Conservation (phyloP, 2,329 filamentous ascomycete genomes). For the Colletotrichum sp. region DNA sequence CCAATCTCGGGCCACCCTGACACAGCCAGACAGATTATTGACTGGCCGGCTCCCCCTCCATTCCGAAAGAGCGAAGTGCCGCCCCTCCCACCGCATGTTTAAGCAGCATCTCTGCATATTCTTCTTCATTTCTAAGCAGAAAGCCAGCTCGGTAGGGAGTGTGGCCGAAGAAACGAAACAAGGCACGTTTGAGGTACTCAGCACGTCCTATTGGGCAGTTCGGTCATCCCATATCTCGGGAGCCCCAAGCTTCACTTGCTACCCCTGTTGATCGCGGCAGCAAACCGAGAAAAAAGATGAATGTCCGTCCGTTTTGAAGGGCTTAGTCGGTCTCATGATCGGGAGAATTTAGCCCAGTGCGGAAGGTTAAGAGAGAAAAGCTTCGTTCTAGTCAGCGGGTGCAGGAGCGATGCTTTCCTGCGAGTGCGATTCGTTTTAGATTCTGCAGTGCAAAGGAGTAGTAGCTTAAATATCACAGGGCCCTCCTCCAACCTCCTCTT, state of each 20-base stretch:
- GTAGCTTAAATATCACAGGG: conserved; percentile 8
- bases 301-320: not conserved
- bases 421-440: not conserved
- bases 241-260: conserved; percentile 9
- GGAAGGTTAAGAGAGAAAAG: conserved; percentile 9
- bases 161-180: conserved; percentile 20
- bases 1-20: not conserved
- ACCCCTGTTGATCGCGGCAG: not conserved
- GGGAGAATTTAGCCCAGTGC: not conserved
- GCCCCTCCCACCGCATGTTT: not conserved
- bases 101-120: not conserved
- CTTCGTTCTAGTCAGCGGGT: not conserved
- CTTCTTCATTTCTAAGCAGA: conserved; percentile 6
- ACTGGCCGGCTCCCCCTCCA: not conserved
- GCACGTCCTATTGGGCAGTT: not conserved
- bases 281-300: not conserved
- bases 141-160: not conserved
- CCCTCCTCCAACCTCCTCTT: not conserved
- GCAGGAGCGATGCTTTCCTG: not conserved
- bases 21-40: not conserved
- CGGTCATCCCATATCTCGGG: not conserved
- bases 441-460: not conserved
- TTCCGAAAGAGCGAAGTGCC: not conserved
- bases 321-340: conserved; percentile 9
- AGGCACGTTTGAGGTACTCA: conserved; percentile 4